phyloP scores from a whole-genome alignment of 768 basidiomycete genomes.

The Infundibulicybe gibba region DNA sequence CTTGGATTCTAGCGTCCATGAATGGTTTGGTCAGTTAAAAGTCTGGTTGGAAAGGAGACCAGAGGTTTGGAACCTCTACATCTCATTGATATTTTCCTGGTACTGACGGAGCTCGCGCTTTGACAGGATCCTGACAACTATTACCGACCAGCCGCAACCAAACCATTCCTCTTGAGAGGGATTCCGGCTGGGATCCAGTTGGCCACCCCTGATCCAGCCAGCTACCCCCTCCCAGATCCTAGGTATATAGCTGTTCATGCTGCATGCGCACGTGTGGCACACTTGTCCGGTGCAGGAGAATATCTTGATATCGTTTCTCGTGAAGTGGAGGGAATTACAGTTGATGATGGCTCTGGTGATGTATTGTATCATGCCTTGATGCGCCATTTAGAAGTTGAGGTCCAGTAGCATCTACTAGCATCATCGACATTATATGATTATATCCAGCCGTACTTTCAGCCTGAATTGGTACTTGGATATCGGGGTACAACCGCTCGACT shows the following conservation, averaged over 20 bases:
- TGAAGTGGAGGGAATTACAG: constrained; percentile 16
- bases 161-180: not conserved
- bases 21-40: no score
- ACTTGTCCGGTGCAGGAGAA: constrained; percentile 27
- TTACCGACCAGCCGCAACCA: constrained; percentile 3
- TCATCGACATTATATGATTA: no score
- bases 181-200: no score
- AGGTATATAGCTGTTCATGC: no score
- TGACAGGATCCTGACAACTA: constrained; percentile 3
- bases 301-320: constrained; percentile 16
- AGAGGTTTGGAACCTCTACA: constrained; percentile 1
- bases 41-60: constrained; percentile 1
- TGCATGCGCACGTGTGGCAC: constrained; percentile 19
- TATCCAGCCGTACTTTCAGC: no score
- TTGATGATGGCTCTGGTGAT: constrained; percentile 16
- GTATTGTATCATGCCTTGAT: constrained; percentile 11
- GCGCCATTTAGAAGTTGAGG: no score
- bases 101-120: not conserved
- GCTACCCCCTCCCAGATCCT: no score
- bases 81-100: constrained; percentile 10
- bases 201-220: no score
- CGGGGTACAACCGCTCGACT: no score
- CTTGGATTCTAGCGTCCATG: no score
- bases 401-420: no score
- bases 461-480: no score